Percentiles rank a stretch among this genome's conserved stretches.
Conservation (phyloP, 768 basidiomycete species). For the Psilocybe cubensis region DNA sequence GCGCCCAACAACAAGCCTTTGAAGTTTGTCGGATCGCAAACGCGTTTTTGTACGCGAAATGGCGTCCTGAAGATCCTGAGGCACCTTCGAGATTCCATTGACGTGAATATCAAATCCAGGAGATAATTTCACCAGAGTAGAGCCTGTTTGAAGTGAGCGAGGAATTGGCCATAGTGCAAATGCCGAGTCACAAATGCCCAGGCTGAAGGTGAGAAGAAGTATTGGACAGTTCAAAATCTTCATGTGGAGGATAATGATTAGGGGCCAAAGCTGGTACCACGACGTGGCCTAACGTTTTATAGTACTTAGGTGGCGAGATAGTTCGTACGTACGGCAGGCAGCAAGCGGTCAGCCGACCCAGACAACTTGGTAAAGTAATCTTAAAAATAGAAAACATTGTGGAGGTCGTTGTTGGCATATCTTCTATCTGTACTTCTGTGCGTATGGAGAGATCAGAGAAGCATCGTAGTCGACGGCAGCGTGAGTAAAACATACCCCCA, state of each 20-base stretch:
- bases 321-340: conserved; percentile 8
- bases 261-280: not conserved
- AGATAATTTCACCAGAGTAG: conserved; percentile 48
- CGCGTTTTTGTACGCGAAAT: conserved; percentile 47
- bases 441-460: conserved; percentile 15
- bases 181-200: conserved; percentile 15
- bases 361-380: conserved; percentile 1
- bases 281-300: conserved; percentile 14
- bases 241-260: conserved; percentile 5
- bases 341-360: conserved; percentile 18
- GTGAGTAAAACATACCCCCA: conserved; percentile 15
- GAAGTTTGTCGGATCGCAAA: conserved; percentile 57
- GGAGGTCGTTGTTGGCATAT: not conserved
- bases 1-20: conserved; percentile 61
- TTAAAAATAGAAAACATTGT: conserved; percentile 14
- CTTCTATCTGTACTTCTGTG: conserved; percentile 12
- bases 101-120: conserved; percentile 53
- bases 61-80: conserved; percentile 63
- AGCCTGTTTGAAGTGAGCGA: conserved; percentile 44
- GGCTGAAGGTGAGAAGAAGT: conserved; percentile 8
- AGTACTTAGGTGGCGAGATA: not conserved
- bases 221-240: conserved; percentile 3
- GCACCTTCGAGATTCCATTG: conserved; percentile 37
- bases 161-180: conserved; percentile 54
- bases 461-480: conserved; percentile 1